Evolutionary conservation across 164 flowering plant species (phyloP), one percentile per base, ranked within the genome.

Genomic region (Annona cherimola): DNA sequence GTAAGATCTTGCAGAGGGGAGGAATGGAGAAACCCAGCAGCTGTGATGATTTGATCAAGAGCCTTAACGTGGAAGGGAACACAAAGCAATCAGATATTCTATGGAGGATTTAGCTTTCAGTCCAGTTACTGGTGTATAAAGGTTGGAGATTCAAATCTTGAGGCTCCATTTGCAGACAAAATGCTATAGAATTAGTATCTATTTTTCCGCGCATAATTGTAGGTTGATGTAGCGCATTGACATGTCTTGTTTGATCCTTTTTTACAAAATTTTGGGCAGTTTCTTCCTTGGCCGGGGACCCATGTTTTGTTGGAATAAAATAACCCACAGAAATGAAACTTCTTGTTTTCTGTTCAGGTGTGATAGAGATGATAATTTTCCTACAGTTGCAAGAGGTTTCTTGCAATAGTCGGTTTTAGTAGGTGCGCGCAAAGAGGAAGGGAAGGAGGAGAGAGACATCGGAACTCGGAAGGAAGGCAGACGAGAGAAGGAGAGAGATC

Each of bases 51-150:
- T 80, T 95, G 74, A 92, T 95, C 76, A 87, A 73, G 81, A 86
- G 77, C 77, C 93, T 95, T 35, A 90, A 84, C 75, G 85, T 82
- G 63, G 93, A 90, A 78, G 99, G 99, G 20, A 89, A 95, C 81
- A 88, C 98, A 46, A 93, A 84, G 80, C 99, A 95, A 82, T 97
- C 99, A 1, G 99, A 95, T 84, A 83, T 86, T 42, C 87, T 95
- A 35, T 86, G 92, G 0, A 89, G 99, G 82, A 84, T 95, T 66
- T 66, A 19, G 16, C 8, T 66, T 63, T 39, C 67, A 63, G 18
- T 63, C 43, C 18, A 12, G 5, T 20, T 11, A 4, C 1, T 12
- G 43, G 42, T 19, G 3, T 4, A 41, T 40, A 11, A n/a, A 63
- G 42, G 16, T 63, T 14, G 43, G 12, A 41, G n/a, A 26, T 63